Conservation (phyloP, 1,284 basidiomycete genomes). For the Ceratorhiza oryzae-sativae region DNA sequence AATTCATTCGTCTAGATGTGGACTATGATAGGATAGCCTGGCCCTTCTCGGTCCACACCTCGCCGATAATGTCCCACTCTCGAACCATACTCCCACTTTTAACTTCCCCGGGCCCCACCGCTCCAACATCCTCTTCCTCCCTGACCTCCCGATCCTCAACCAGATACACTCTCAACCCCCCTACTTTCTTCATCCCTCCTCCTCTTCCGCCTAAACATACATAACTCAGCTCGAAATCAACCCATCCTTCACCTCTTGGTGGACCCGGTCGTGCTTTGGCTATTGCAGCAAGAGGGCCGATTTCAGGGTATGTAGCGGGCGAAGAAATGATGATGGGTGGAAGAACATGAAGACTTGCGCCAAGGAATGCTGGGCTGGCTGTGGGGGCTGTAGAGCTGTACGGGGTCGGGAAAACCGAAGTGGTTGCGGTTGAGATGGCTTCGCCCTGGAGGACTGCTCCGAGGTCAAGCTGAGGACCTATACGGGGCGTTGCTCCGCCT, state of each 20-base stretch:
- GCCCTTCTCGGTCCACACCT: constrained; percentile 63
- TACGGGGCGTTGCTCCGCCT: constrained; percentile 10
- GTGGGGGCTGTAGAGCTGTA: constrained; percentile 41
- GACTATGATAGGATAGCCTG: neutral
- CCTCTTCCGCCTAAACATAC: constrained; percentile 53
- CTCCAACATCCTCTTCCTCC: constrained; percentile 47
- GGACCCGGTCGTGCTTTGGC: constrained; percentile 25
- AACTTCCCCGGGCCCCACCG: constrained; percentile 21
- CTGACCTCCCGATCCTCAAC: constrained; percentile 63
- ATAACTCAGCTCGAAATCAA: constrained; percentile 68
- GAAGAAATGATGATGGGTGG: constrained; percentile 47
- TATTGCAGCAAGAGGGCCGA: constrained; percentile 19
- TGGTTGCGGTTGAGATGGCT: neutral
- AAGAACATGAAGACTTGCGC: constrained; percentile 62
- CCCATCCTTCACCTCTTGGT: constrained; percentile 53
- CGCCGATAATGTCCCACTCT: constrained; percentile 72
- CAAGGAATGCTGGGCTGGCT: constrained; percentile 57
- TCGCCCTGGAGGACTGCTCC: constrained; percentile 41
- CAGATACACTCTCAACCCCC: constrained; percentile 68
- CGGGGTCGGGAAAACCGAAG: constrained; percentile 32
- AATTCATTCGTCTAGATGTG: no score
- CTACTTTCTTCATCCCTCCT: constrained; percentile 65
- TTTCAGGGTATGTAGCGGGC: constrained; percentile 35
- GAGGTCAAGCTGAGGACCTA: constrained; percentile 12
- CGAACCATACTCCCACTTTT: constrained; percentile 57